Evolutionary conservation across 1,284 basidiomycete species (phyloP), one percentile per base, ranked within the genome.

Genomic region (Malassezia psittaci): DNA sequence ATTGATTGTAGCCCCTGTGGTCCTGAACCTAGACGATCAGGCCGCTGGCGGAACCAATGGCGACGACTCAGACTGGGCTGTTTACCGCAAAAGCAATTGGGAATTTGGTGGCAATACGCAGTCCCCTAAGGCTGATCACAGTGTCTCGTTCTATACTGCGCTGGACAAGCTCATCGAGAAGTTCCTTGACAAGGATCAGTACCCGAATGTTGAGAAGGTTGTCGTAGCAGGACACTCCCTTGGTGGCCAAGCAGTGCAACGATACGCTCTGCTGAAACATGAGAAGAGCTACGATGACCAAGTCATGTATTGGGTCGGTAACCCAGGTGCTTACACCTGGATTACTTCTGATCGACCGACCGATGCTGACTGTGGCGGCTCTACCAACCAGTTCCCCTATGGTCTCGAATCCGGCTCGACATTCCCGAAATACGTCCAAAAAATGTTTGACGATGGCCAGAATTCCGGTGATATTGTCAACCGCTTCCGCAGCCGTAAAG

Each of bases 191-290:
- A 59, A 60, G 53, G 55, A 49, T 18, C 57, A 56, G 11, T 74
- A 65, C 49, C 69, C 71, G 35, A 58, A 57, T 39, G 11, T 74
- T 3, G 59, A 62, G 42, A 59, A 62, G 32, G 57, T 73, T 21
- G 59, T 65, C 37, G 48, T 74, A 18, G 68, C 59, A 1, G 71
- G 71, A 3, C 71, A 74, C 48, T 68, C 65, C 11, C 52, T 72
- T 18, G 71, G 71, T 3, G 67, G 59, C 0, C 56, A 61, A 7
- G 51, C 69, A 40, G 54, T 59, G 4, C 69, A 71, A 45, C 64
- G 67, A 38, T 72, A 74, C 19, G 65, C 71, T 18, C 64, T 74
- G 60, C 48, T 68, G 3, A 54, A 67, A 32, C 63, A 67, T 45
- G 11, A 53, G 6, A 60, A 60, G 40, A 5, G 48, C 3, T 41